Conservation (phyloP, 805 yeast species). For the Crinitomyces ghanaensis region DNA sequence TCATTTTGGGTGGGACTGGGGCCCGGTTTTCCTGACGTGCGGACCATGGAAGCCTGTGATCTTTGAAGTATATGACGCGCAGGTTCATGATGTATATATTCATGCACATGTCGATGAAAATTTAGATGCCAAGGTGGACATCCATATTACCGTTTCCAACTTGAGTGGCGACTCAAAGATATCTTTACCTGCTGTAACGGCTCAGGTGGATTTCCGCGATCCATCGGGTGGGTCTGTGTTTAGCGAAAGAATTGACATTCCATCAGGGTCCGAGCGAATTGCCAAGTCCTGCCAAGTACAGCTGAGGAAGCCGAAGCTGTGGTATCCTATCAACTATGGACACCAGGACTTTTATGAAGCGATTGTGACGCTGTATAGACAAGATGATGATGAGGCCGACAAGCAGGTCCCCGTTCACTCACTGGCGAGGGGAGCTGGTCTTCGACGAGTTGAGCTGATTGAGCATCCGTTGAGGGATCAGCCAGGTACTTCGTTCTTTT, state of each 20-base stretch:
- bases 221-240: slow-evolving; percentile 1
- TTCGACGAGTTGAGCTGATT: slow-evolving; percentile 31
- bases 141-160: slow-evolving; percentile 7
- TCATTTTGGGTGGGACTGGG: slow-evolving; percentile 53
- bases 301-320: slow-evolving; percentile 26
- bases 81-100: slow-evolving; percentile 17
- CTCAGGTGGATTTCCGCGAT: slow-evolving; percentile 5
- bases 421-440: no score
- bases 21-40: slow-evolving; percentile 33
- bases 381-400: slow-evolving; percentile 10
- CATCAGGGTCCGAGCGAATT: slow-evolving; percentile 1
- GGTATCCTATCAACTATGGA: slow-evolving; percentile 35
- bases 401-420: no score
- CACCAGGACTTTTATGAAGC: slow-evolving; percentile 27
- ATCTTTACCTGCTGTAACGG: slow-evolving; percentile 2
- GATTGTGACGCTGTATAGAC: slow-evolving; percentile 8
- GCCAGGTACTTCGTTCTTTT: slow-evolving; percentile 33
- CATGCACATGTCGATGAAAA: slow-evolving; percentile 11
- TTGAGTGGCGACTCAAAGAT: background rate
- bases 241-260: slow-evolving; percentile 5
- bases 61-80: slow-evolving; percentile 19
- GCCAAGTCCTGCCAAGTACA: slow-evolving; percentile 6
- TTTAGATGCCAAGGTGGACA: slow-evolving; percentile 7
- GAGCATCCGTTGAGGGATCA: slow-evolving; percentile 27
- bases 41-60: slow-evolving; percentile 34